Percentiles rank a stretch among this genome's conserved stretches.
phyloP scores from a whole-genome alignment of 352 stramenopile species.

The Vaucheria bursata region DNA sequence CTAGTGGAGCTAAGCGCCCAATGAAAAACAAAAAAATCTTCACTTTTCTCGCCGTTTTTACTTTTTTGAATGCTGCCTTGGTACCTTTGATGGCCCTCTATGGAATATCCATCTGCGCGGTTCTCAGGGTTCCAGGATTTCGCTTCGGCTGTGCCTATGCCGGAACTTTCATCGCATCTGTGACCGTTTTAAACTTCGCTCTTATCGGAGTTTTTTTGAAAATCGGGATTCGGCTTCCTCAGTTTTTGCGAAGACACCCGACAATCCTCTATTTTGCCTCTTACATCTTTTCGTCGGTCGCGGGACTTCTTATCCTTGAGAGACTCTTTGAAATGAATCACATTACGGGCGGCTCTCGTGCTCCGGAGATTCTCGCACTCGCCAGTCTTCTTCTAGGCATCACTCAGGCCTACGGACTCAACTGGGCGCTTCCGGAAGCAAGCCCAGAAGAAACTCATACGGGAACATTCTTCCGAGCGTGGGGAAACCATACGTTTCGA shows the following conservation, averaged over 20 bases:
- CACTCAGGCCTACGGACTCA: background rate
- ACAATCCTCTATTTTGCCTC: background rate
- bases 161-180: background rate
- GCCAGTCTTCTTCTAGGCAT: background rate
- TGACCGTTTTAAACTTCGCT: background rate
- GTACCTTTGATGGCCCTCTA: background rate
- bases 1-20: background rate
- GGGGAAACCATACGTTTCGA: background rate
- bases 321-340: background rate
- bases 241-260: background rate
- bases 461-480: background rate
- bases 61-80: background rate
- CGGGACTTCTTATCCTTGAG: background rate
- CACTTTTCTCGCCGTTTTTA: background rate
- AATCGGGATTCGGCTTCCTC: background rate
- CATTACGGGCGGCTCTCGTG: background rate
- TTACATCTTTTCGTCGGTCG: background rate
- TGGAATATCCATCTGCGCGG: background rate
- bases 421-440: background rate
- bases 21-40: conserved; percentile 2
- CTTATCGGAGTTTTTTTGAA: background rate
- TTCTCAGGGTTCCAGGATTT: background rate
- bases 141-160: background rate
- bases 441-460: background rate
- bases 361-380: background rate